Base-by-base conservation (phyloP, 1,284 basidiomycete species). In the Marasmius sp. region DNA sequence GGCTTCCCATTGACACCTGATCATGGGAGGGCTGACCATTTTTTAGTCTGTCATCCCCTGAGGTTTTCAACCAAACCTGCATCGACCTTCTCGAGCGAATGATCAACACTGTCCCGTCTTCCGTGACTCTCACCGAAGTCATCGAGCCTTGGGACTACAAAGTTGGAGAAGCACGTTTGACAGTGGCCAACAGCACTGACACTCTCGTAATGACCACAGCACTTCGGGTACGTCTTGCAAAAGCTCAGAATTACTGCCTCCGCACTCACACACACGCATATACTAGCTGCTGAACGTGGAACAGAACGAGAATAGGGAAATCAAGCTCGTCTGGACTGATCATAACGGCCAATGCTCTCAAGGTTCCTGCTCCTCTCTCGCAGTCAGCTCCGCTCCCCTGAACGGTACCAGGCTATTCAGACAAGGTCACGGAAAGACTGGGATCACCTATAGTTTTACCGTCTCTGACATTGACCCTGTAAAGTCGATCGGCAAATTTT, bases 91-190 rank as follows among this genome's bases (percentile, higher is more conserved):
- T 66, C 38, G 61, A 48, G 50, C 58, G 63, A 45, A 61, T 66
- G 65, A 58, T 64, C n/a, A 53, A 66, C 57, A 66, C 65, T 9
- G 65, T 66, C 39, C 63, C 65, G 9, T 61, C 52, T 52, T 37
- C n/a, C 33, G 63, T 66, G 27, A 54, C 52, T 1, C 52, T 54
- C 34, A 38, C 52, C 27, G 52, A 54, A 16, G 16, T 38, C 34
- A 34, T 54, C 16, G 52, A 54, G 14, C 52, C 52, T 11, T 54
- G 33, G n/a, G 52, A 54, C 20, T 54, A 54, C 52, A 54, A 54
- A 37, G 36, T 38, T 38, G 52, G 52, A 38, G 37, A 54, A 37
- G 52, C 52, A 8, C 52, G 52, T 18, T n/a, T 54, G 5, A 5
- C 52, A 18, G 52, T 54, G 3, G 33, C 52, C 18, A 54, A 54